Percentiles rank a stretch among this genome's conserved stretches.
phyloP scores from a whole-genome alignment of 257 asterid species.

The Linderniella brevidens region DNA sequence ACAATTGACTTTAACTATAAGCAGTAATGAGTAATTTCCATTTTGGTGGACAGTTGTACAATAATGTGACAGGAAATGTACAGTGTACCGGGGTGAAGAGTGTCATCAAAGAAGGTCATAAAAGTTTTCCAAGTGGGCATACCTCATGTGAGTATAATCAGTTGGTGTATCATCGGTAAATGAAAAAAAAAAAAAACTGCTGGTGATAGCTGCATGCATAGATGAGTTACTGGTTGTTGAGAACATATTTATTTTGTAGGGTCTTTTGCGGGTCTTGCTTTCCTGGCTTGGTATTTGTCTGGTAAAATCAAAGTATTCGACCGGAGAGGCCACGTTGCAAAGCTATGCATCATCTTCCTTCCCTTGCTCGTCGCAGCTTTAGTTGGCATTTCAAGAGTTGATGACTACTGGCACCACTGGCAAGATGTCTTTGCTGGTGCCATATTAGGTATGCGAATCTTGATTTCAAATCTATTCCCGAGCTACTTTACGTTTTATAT shows the following conservation, averaged over 20 bases:
- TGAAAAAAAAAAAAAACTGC: not conserved
- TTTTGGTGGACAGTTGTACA: constrained; percentile 41
- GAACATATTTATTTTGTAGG: constrained; percentile 21
- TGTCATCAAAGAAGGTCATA: constrained; percentile 83
- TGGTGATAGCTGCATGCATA: not conserved
- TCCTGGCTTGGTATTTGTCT: constrained; percentile 57
- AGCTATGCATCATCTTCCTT: constrained; percentile 44
- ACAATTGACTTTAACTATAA: not conserved
- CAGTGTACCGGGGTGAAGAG: constrained; percentile 59
- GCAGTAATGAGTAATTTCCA: not conserved
- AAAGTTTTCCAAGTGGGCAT: constrained; percentile 95
- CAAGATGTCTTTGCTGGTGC: constrained; percentile 72
- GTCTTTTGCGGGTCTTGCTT: constrained; percentile 85
- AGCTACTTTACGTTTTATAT: no score
- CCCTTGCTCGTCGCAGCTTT: constrained; percentile 65
- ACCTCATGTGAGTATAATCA: constrained; percentile 61
- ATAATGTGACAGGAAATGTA: constrained; percentile 62
- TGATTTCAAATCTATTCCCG: no score
- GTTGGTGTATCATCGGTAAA: not conserved
- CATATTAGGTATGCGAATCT: constrained; percentile 20
- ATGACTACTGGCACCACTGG: constrained; percentile 88
- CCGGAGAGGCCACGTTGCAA: constrained; percentile 62
- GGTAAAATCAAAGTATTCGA: constrained; percentile 63
- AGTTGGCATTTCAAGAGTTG: constrained; percentile 77
- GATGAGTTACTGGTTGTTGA: not conserved